A percentile compares a stretch with the other conserved stretches of the same genome.
phyloP scores from a whole-genome alignment of 495 filamentous ascomycete species.

The Neurospora intermedia region DNA sequence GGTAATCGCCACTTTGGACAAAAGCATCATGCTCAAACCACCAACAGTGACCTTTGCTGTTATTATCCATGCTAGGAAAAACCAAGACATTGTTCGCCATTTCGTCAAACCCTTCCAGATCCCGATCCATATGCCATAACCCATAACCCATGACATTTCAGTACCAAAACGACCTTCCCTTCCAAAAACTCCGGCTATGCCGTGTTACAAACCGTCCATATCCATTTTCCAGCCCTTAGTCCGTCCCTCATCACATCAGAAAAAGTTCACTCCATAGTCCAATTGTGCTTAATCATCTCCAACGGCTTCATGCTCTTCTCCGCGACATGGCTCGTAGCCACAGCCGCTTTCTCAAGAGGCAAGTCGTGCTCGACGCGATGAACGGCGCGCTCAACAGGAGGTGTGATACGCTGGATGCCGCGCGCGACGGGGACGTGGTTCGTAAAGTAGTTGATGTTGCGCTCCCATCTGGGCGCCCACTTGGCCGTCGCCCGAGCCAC shows the following conservation, averaged over 20 bases:
- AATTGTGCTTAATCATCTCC: neutral
- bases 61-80: neutral
- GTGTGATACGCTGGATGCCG: conserved; percentile 30
- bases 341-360: conserved; percentile 34
- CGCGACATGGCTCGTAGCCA: neutral
- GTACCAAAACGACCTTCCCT: neutral
- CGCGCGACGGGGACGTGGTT: conserved; percentile 33
- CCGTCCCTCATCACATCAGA: neutral
- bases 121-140: neutral
- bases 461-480: conserved; percentile 42
- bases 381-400: conserved; percentile 29
- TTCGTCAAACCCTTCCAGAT: neutral
- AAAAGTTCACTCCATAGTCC: neutral
- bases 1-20: too few relatives aligned
- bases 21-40: neutral
- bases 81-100: neutral
- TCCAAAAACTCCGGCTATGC: neutral
- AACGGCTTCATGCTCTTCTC: neutral
- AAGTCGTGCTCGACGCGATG: conserved; percentile 29
- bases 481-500: conserved; percentile 30
- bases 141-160: neutral
- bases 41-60: neutral
- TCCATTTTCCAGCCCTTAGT: neutral
- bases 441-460: conserved; percentile 36
- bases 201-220: neutral